phyloP scores from a whole-genome alignment of 306 rosid species.

The Vachellia collinsii region DNA sequence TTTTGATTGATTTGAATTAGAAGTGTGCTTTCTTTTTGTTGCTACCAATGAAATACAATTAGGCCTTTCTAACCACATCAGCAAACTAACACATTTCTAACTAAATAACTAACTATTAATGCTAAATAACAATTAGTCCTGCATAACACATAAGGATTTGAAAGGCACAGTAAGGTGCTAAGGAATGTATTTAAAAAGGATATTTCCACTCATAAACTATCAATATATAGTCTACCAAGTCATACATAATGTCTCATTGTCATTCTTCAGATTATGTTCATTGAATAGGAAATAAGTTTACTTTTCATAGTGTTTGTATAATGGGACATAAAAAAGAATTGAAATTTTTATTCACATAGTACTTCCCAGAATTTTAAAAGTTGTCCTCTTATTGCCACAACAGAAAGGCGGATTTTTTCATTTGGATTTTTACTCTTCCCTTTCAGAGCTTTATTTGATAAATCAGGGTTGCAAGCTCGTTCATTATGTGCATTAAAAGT shows the following conservation, averaged over 20 bases:
- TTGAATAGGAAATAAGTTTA: background rate
- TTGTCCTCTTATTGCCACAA: background rate
- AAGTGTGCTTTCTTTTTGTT: background rate
- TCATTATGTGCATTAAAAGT: no score
- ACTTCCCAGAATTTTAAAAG: background rate
- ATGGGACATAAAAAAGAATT: background rate
- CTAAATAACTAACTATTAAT: background rate
- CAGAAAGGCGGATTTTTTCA: background rate
- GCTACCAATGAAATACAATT: background rate
- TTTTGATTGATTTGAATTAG: background rate
- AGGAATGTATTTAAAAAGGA: background rate
- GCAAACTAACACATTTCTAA: background rate
- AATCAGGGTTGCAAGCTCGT: background rate
- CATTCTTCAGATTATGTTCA: background rate
- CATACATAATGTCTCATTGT: background rate
- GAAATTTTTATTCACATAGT: background rate
- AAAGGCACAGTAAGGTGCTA: background rate
- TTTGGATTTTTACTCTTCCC: constrained; percentile 3
- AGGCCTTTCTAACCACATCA: background rate
- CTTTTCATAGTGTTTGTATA: background rate
- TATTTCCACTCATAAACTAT: background rate
- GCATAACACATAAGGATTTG: background rate
- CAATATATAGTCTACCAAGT: background rate
- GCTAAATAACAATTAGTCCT: background rate
- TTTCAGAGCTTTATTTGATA: background rate